phyloP scores from a whole-genome alignment of 164 flowering plant genomes.

The Dillenia turbinata region DNA sequence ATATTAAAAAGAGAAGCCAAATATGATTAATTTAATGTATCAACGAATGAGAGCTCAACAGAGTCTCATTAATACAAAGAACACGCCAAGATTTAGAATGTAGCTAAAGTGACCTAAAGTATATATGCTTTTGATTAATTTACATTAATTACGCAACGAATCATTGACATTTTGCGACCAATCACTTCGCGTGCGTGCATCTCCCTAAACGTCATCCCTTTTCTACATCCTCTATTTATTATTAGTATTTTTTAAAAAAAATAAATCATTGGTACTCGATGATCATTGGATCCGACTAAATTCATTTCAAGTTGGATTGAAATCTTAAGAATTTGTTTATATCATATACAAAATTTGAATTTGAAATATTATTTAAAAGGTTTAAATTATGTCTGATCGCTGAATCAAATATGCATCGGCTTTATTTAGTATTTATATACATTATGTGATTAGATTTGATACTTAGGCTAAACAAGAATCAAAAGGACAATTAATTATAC shows the following conservation, averaged over 20 bases:
- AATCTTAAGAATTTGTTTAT: no score
- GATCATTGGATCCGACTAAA: neutral
- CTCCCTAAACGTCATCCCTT: conserved; percentile 12
- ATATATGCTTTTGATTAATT: conserved; percentile 23
- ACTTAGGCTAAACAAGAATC: no score
- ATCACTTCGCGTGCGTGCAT: conserved; percentile 13
- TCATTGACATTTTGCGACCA: conserved; percentile 12
- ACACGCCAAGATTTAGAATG: conserved; percentile 6
- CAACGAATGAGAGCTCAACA: conserved; percentile 10
- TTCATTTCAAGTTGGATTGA: neutral
- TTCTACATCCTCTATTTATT: neutral
- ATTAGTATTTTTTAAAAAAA: neutral
- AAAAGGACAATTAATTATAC: no score
- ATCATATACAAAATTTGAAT: neutral
- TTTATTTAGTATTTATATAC: no score
- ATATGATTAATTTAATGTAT: neutral
- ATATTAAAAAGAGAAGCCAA: neutral
- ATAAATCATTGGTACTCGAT: neutral
- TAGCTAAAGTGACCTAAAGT: conserved; percentile 18
- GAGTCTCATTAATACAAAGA: neutral
- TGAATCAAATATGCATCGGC: no score
- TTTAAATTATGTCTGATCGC: no score
- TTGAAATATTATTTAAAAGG: neutral
- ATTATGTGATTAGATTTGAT: no score
- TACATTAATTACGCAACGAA: conserved; percentile 8